These are phyloP conservation scores for Suhomyces anneliseae DNA, from an alignment of 1,139 yeast genomes.

Conservation along the genomic window DNA sequence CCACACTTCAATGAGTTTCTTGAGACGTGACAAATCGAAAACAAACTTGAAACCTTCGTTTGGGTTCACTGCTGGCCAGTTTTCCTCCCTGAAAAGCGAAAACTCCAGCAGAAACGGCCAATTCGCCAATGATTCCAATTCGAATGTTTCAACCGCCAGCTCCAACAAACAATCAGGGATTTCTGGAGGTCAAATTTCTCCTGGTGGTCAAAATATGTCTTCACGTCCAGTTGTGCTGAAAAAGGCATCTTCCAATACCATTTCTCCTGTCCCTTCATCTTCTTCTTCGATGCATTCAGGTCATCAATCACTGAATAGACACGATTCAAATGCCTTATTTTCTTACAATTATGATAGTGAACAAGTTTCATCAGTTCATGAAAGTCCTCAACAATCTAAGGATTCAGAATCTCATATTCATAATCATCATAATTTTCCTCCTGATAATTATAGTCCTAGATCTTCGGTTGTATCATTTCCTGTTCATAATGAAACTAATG, in stretches of 20 bases:
- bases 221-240: slow-evolving; percentile 2
- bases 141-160: neutral
- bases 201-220: slow-evolving; percentile 1
- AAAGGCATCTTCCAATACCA: slow-evolving; percentile 9
- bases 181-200: slow-evolving; percentile 3
- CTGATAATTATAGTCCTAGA: slow-evolving; percentile 20
- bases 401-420: neutral
- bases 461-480: slow-evolving; percentile 17
- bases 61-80: slow-evolving; percentile 18
- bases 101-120: neutral
- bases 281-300: slow-evolving; percentile 7
- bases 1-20: slow-evolving; percentile 25
- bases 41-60: slow-evolving; percentile 17
- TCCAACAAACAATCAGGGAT: neutral
- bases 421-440: neutral
- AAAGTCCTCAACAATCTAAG: neutral
- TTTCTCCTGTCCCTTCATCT: slow-evolving; percentile 12
- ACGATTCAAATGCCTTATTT: slow-evolving; percentile 11
- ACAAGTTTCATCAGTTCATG: neutral
- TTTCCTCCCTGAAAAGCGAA: slow-evolving; percentile 4
- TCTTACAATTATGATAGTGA: slow-evolving; percentile 13
- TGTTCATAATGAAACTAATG: neutral
- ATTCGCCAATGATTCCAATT: neutral
- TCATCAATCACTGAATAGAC: neutral
- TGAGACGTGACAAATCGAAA: slow-evolving; percentile 31